phyloP scores from a whole-genome alignment of 768 basidiomycete genomes.

The Boletus tylopilopsis region DNA sequence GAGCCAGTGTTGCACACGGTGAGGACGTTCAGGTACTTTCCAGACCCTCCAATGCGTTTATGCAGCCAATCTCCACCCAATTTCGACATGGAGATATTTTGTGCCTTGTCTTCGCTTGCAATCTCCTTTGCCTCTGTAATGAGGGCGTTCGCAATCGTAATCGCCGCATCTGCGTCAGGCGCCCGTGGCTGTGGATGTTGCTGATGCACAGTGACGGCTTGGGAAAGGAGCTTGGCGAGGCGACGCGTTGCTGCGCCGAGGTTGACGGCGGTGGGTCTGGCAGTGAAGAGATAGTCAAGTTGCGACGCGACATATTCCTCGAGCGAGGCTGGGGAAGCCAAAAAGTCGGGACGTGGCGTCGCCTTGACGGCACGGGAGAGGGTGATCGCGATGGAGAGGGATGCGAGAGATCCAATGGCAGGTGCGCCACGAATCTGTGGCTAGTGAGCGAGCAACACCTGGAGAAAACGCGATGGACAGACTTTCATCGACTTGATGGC shows the following conservation, averaged over 20 bases:
- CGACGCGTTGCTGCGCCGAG: constrained; percentile 82
- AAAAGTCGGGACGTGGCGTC: constrained; percentile 48
- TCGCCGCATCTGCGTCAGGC: constrained; percentile 34
- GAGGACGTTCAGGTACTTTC: constrained; percentile 66
- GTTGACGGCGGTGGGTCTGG: constrained; percentile 97
- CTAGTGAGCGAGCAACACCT: neutral
- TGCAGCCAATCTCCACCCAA: constrained; percentile 86
- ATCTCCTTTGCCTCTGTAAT: constrained; percentile 69
- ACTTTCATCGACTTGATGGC: constrained; percentile 98
- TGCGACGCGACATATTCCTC: constrained; percentile 51
- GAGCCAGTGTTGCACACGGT: constrained; percentile 99
- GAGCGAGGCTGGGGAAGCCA: constrained; percentile 51
- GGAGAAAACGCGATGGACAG: constrained; percentile 1
- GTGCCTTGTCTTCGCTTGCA: constrained; percentile 82
- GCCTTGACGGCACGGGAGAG: constrained; percentile 51
- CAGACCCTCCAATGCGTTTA: constrained; percentile 33
- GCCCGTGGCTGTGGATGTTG: constrained; percentile 12
- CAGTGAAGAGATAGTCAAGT: constrained; percentile 73
- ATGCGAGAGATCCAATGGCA: constrained; percentile 90
- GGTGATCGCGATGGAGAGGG: constrained; percentile 68
- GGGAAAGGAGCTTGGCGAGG: constrained; percentile 47
- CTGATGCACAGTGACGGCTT: constrained; percentile 13
- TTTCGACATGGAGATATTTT: constrained; percentile 83
- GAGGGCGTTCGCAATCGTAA: constrained; percentile 53
- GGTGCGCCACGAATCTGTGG: constrained; percentile 86